A percentile compares a stretch with the other conserved stretches of the same genome.
Evolutionary conservation across 345 rosid genomes (phyloP).

Genomic region (Pistacia atlantica): DNA sequence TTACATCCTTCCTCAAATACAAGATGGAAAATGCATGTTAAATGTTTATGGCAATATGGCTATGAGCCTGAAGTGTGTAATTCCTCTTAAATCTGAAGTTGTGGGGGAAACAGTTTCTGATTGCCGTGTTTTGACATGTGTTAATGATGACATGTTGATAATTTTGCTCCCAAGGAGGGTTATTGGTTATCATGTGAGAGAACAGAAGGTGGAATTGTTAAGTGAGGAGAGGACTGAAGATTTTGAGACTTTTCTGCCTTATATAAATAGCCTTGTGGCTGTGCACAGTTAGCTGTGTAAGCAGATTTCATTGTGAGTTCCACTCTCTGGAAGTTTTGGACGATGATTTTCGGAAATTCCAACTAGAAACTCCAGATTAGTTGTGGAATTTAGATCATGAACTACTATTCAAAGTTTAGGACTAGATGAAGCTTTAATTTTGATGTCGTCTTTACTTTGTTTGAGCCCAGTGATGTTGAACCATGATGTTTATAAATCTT

Average conservation of each 20-base stretch:
- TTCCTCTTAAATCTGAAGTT: conserved; percentile 10
- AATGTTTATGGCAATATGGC: conserved; percentile 31
- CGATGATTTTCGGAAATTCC: not conserved
- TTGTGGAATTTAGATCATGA: not conserved
- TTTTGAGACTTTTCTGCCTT: conserved; percentile 31
- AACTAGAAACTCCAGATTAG: not conserved
- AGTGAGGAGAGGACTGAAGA: conserved; percentile 7
- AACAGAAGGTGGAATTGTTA: conserved; percentile 2
- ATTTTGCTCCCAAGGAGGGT: conserved; percentile 16
- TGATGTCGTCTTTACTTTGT: not conserved
- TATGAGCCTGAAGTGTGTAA: conserved; percentile 32
- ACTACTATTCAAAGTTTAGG: not conserved
- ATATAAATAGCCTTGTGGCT: conserved; percentile 39
- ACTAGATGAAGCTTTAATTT: not conserved
- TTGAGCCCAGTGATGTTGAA: not conserved
- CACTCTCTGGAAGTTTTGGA: not conserved
- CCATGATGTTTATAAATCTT: not conserved
- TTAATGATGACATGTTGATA: conserved; percentile 26
- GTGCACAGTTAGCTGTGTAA: conserved; percentile 4
- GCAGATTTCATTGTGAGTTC: not conserved
- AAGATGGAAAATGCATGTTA: conserved; percentile 9
- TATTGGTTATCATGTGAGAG: conserved; percentile 25
- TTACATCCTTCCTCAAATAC: conserved; percentile 31
- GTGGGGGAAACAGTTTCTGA: not conserved
- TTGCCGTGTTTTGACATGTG: conserved; percentile 30